These are phyloP conservation scores for Mycena leptocephala DNA, from an alignment of 768 basidiomycete genomes.

Conservation along the genomic window DNA sequence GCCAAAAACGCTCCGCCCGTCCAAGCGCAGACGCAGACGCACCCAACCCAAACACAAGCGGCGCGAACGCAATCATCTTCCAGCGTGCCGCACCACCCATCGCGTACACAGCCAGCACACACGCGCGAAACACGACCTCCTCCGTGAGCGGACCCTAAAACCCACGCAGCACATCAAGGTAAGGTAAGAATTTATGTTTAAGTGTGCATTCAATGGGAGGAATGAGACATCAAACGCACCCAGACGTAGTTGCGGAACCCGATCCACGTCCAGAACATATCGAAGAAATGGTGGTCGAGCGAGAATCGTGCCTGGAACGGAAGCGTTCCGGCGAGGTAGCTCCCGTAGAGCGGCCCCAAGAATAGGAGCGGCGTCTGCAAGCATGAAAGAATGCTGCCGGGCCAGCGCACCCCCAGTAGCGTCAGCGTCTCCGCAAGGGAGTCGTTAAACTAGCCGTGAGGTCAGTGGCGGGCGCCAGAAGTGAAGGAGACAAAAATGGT, in stretches of 20 bases:
- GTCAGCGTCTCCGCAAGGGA: background rate
- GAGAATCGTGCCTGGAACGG: slow-evolving; percentile 72
- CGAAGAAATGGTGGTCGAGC: slow-evolving; percentile 55
- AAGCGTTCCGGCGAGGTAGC: slow-evolving; percentile 60
- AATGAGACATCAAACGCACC: slow-evolving; percentile 50
- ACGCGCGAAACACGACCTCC: slow-evolving; percentile 92
- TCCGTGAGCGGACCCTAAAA: slow-evolving; percentile 95
- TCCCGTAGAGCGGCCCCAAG: slow-evolving; percentile 82
- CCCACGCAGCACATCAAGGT: too few relatives aligned
- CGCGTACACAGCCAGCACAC: slow-evolving; percentile 82
- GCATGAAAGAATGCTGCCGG: slow-evolving; percentile 59
- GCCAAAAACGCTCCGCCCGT: too few relatives aligned
- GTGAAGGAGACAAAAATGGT: background rate
- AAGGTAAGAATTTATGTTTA: too few relatives aligned
- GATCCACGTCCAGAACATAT: slow-evolving; percentile 65
- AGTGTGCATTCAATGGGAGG: too few relatives aligned
- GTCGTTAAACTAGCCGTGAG: background rate
- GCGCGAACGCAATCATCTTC: slow-evolving; percentile 85
- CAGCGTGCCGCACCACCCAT: slow-evolving; percentile 70
- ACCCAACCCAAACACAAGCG: slow-evolving; percentile 95
- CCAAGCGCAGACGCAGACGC: slow-evolving; percentile 41
- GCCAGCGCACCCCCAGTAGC: slow-evolving; percentile 11
- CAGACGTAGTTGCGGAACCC: slow-evolving; percentile 82
- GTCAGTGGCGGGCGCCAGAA: background rate
- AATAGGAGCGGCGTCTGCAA: slow-evolving; percentile 83